Evolutionary conservation across 306 rosid species (phyloP), one percentile per base, ranked within the genome.

Genomic region (Prunus dulcis): DNA sequence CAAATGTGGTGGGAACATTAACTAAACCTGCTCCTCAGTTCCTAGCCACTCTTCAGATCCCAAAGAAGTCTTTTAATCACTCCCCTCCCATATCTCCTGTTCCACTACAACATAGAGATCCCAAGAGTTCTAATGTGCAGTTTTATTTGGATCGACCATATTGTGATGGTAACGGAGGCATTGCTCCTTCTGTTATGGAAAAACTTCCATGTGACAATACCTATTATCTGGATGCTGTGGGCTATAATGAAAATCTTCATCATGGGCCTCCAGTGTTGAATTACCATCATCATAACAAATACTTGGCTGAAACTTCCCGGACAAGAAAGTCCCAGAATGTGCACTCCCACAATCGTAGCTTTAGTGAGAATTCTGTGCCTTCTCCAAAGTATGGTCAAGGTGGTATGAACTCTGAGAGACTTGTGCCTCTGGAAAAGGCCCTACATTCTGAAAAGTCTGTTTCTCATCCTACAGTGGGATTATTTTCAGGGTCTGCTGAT

Each of bases 1-100:
- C 93, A 20, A 88, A 82, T 75, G 52, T 79, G 43, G 69, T 73
- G 17, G 86, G 91, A 62, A 72, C 64, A 30, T 65, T 66, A 50
- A 64, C 87, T 64, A 91, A 80, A 78, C 82, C 82, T 19, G 56
- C 75, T 79, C 73, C 85, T 86, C 98, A 90, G 62, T 58, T 80
- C 76, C 64, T 86, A 72, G 69, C 84, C 25, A 22, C 88, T 58
- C 51, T 87, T 69, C 85, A 81, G 72, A 83, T 69, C 61, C 87
- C 88, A 19, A 81, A 75, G 41, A 91, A 79, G 73, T 76, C 92
- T 22, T 78, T 74, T 74, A 84, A 74, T 76, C 88, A 79, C 71
- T 75, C 84, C 23, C 85, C 93, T 75, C 83, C 86, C 38, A 58
- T 71, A 23, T 86, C 94, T 72, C 84, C 83, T 27, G 67, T 60